Percentiles rank a stretch among this genome's conserved stretches.
Conservation (phyloP, 2,329 filamentous ascomycete species). For the Alternaria sp. region DNA sequence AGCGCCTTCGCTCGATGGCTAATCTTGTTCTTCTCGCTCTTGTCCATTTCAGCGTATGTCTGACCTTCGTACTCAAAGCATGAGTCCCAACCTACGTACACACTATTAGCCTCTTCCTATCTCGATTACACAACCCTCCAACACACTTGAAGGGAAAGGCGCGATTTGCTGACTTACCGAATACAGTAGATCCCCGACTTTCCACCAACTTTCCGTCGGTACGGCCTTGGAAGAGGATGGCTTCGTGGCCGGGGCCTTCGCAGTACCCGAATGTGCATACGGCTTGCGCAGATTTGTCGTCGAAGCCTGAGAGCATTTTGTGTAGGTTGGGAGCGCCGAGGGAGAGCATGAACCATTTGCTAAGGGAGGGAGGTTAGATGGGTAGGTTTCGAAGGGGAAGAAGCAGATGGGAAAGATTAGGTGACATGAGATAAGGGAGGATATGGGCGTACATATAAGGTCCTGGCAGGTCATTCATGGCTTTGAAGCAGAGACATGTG, state of each 20-base stretch:
- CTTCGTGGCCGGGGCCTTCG: slow-evolving; percentile 80
- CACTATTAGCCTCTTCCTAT: slow-evolving; percentile 1
- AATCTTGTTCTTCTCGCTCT: slow-evolving; percentile 84
- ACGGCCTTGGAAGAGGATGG: slow-evolving; percentile 88
- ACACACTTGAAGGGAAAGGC: not conserved
- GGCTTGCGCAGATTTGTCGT: slow-evolving; percentile 89
- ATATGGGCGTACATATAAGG: slow-evolving; percentile 80
- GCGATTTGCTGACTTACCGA: slow-evolving; percentile 66
- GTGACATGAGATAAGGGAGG: not conserved
- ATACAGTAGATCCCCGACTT: slow-evolving; percentile 77
- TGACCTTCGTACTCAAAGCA: slow-evolving; percentile 89
- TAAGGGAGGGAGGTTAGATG: slow-evolving; percentile 46
- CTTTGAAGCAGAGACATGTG: slow-evolving; percentile 91
- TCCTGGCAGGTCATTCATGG: slow-evolving; percentile 87
- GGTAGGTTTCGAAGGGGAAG: not conserved
- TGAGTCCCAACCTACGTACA: slow-evolving; percentile 81
- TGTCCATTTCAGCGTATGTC: slow-evolving; percentile 97
- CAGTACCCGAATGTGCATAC: slow-evolving; percentile 97
- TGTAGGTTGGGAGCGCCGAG: slow-evolving; percentile 87
- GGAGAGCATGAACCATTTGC: slow-evolving; percentile 90
- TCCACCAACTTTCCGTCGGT: slow-evolving; percentile 86
- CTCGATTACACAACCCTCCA: not conserved
- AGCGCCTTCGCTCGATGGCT: slow-evolving; percentile 91
- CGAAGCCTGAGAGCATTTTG: slow-evolving; percentile 85
- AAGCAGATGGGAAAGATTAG: not conserved